Conservation (phyloP, 2,329 filamentous ascomycete species). For the Phaeosphaeriaceae sp. region DNA sequence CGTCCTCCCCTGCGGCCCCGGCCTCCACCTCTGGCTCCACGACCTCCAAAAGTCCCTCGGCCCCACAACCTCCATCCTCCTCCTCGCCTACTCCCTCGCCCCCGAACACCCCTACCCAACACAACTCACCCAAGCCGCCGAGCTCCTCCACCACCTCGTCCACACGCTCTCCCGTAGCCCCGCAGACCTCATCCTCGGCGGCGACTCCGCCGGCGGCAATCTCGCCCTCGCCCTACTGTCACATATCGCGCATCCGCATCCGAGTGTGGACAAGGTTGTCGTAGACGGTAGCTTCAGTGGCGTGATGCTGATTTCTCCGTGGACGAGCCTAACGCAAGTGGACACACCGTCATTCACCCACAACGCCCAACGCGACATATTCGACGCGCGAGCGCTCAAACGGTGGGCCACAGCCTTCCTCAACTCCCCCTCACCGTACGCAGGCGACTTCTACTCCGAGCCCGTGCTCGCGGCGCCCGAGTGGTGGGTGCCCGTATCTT, state of each 20-base stretch:
- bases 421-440: slow-evolving; percentile 51
- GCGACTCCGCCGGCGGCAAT: slow-evolving; percentile 63
- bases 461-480: slow-evolving; percentile 54
- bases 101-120: slow-evolving; percentile 55
- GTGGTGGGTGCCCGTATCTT: slow-evolving; percentile 61
- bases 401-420: slow-evolving; percentile 60
- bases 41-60: slow-evolving; percentile 54
- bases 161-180: slow-evolving; percentile 45
- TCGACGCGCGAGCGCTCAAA: slow-evolving; percentile 49
- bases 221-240: slow-evolving; percentile 55
- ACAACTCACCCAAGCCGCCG: slow-evolving; percentile 56
- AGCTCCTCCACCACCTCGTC: slow-evolving; percentile 53
- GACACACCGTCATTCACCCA: slow-evolving; percentile 50
- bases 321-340: slow-evolving; percentile 59
- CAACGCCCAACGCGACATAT: slow-evolving; percentile 60
- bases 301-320: slow-evolving; percentile 63
- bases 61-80: slow-evolving; percentile 57
- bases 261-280: slow-evolving; percentile 53
- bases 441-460: slow-evolving; percentile 62
- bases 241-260: slow-evolving; percentile 64
- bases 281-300: slow-evolving; percentile 56
- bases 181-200: slow-evolving; percentile 54
- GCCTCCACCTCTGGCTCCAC: slow-evolving; percentile 58
- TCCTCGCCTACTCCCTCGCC: slow-evolving; percentile 66
- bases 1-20: slow-evolving; percentile 54